These are phyloP conservation scores for Sarcodon aspratus DNA, from an alignment of 768 basidiomycete species.

Conservation along the genomic window DNA sequence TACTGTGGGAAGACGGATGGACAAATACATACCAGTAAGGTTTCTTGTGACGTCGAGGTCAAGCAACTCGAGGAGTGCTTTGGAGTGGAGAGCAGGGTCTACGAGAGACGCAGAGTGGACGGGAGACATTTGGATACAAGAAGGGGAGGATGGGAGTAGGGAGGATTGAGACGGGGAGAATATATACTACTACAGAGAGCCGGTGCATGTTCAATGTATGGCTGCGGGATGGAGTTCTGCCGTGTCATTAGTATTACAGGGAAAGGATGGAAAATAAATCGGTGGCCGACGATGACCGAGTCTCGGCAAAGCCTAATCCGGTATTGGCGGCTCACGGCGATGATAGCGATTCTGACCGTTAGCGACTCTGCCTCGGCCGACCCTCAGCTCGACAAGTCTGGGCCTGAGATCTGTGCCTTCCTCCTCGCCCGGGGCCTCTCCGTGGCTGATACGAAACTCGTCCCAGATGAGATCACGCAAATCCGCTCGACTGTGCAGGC, in stretches of 20 bases:
- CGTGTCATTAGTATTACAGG: neutral
- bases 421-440: no score
- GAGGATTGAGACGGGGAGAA: constrained; percentile 2
- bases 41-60: constrained; percentile 49
- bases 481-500: constrained; percentile 38
- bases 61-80: constrained; percentile 57
- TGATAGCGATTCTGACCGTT: neutral
- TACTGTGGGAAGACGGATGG: neutral
- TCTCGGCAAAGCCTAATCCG: neutral
- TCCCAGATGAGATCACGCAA: constrained; percentile 50
- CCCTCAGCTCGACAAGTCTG: neutral
- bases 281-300: neutral
- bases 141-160: constrained; percentile 8
- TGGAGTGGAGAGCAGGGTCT: constrained; percentile 50
- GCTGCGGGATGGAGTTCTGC: neutral
- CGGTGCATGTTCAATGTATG: neutral
- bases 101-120: constrained; percentile 44
- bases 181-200: neutral
- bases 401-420: neutral
- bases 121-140: constrained; percentile 17
- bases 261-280: neutral
- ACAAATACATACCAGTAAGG: constrained; percentile 45
- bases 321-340: neutral
- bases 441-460: constrained; percentile 23
- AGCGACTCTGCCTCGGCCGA: neutral